Conservation (phyloP, 73 alveolate genomes). For the Paramecium sonneborni region DNA sequence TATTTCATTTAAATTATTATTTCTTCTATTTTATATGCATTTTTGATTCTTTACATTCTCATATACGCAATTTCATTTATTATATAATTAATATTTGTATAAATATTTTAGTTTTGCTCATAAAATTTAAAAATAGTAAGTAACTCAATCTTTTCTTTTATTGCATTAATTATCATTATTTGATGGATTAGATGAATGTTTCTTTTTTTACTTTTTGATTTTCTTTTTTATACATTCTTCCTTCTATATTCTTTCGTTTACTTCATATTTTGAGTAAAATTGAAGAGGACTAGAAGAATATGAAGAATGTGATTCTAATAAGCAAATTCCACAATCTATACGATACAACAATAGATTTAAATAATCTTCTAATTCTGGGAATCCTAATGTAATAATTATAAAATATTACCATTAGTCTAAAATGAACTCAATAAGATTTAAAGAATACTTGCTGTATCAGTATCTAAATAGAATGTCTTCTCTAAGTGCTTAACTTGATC, state of each 20-base stretch:
- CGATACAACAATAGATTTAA: not conserved
- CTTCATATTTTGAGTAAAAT: slow-evolving; percentile 34
- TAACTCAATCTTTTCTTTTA: not conserved
- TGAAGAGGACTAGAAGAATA: slow-evolving; percentile 40
- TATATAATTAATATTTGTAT: no score
- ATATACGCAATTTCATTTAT: not conserved
- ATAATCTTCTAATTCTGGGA: slow-evolving; percentile 51
- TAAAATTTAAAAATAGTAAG: not conserved
- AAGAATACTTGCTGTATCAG: slow-evolving; percentile 23
- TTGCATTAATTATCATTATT: not conserved
- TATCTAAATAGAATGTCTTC: not conserved
- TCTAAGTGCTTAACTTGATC: not conserved
- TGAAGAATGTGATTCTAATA: slow-evolving; percentile 17
- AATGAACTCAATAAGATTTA: slow-evolving; percentile 5
- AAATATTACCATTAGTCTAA: not conserved
- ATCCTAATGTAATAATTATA: not conserved
- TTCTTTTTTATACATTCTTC: slow-evolving; percentile 16
- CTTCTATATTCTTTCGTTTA: slow-evolving; percentile 15
- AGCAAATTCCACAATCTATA: slow-evolving; percentile 32
- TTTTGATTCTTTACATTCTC: no score
- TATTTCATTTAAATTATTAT: not conserved
- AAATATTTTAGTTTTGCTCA: not conserved
- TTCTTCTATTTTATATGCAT: not conserved
- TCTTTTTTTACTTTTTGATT: not conserved
- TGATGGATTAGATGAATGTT: not conserved